Percentiles rank a stretch among this genome's conserved stretches.
These are phyloP conservation scores for Monosporascus sp. DNA, from an alignment of 2,329 filamentous ascomycete species.

Conservation along the genomic window DNA sequence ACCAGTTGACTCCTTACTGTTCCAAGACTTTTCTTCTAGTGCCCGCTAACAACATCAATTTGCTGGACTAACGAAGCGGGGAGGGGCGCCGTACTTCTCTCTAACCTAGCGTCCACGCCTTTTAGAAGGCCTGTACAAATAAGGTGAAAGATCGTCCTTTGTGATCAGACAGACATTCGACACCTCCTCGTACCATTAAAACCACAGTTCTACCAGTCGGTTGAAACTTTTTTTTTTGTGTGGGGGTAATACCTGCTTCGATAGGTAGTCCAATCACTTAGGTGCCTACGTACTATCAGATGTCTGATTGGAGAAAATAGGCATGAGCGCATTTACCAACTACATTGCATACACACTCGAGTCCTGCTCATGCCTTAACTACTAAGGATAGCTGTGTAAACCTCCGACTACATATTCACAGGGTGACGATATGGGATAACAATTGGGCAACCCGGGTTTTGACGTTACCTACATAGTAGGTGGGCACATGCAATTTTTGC, in stretches of 20 bases:
- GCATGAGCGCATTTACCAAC: too few relatives aligned
- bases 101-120: too few relatives aligned
- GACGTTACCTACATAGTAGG: background rate
- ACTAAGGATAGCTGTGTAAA: too few relatives aligned
- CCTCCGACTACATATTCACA: too few relatives aligned
- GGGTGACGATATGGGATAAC: background rate
- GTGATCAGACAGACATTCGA: background rate
- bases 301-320: too few relatives aligned
- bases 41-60: background rate
- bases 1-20: background rate
- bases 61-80: background rate
- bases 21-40: background rate
- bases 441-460: background rate
- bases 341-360: too few relatives aligned
- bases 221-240: too few relatives aligned
- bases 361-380: too few relatives aligned
- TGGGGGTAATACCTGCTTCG: too few relatives aligned
- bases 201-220: background rate
- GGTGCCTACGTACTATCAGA: too few relatives aligned
- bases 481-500: background rate
- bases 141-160: background rate
- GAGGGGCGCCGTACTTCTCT: background rate
- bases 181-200: background rate
- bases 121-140: background rate
- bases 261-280: too few relatives aligned